Evolutionary conservation across 371 early-diverging fungal species (phyloP).

Genomic region (Blastocladiella emersonii): DNA sequence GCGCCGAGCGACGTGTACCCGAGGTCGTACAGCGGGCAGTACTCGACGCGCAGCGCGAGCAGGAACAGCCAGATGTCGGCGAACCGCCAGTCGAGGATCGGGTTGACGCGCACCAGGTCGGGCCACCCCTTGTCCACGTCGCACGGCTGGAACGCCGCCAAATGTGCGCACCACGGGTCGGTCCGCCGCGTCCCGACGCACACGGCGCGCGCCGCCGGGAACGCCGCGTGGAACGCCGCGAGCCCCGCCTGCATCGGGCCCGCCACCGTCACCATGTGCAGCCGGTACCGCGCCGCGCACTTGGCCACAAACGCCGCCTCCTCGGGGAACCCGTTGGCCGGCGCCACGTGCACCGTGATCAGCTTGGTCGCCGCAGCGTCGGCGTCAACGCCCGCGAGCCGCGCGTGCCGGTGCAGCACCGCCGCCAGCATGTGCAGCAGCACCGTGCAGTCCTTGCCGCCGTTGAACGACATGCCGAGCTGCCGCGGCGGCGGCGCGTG

Average conservation of each 20-base stretch:
- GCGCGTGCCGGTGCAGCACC: conserved; percentile 22
- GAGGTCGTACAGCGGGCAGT: conserved; percentile 79
- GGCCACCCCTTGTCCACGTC: conserved; percentile 74
- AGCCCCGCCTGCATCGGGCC: conserved; percentile 73
- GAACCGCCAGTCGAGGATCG: conserved; percentile 83
- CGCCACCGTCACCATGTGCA: conserved; percentile 46
- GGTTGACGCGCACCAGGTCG: conserved; percentile 76
- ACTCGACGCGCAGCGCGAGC: conserved; percentile 48
- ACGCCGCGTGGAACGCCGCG: conserved; percentile 39
- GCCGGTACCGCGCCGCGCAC: conserved; percentile 26
- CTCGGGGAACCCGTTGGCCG: conserved; percentile 65
- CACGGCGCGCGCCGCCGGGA: conserved; percentile 57
- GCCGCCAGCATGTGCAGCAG: conserved; percentile 67
- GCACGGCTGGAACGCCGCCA: conserved; percentile 57
- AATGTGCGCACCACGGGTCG: conserved; percentile 71
- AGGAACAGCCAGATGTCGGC: conserved; percentile 75
- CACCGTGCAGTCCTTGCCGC: conserved; percentile 95
- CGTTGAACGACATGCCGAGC: conserved; percentile 77
- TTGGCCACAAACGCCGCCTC: conserved; percentile 73
- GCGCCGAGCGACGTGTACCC: conserved; percentile 95
- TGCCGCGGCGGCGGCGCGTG: conserved; percentile 34
- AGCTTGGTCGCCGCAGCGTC: conserved; percentile 15
- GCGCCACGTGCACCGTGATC: conserved; percentile 54
- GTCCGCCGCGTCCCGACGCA: conserved; percentile 81
- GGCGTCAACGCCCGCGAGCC: conserved; percentile 3